Conservation (phyloP, 108 stramenopile species). For the Skeletonema tropicum region DNA sequence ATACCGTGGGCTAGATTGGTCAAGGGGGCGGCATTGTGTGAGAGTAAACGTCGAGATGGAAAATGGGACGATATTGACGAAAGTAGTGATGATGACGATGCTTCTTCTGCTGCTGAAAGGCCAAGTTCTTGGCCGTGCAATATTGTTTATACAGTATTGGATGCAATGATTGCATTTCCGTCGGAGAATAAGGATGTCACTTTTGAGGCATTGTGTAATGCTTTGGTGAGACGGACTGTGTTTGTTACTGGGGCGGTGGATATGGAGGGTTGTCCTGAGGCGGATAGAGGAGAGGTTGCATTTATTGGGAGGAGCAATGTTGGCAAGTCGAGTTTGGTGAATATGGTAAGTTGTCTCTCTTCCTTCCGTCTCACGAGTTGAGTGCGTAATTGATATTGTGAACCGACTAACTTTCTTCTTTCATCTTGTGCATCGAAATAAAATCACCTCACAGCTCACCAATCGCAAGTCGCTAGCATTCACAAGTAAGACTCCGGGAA, state of each 20-base stretch:
- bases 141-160: conserved; percentile 76
- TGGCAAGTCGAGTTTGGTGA: conserved; percentile 92
- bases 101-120: conserved; percentile 34
- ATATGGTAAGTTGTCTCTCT: conserved; percentile 63
- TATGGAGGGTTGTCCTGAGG: conserved; percentile 82
- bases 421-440: neutral
- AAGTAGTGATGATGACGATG: conserved; percentile 31
- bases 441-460: conserved; percentile 48
- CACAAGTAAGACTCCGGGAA: conserved; percentile 93
- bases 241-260: conserved; percentile 91
- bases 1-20: conserved; percentile 84
- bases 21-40: conserved; percentile 79
- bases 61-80: conserved; percentile 28
- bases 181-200: conserved; percentile 81
- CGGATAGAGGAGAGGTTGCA: conserved; percentile 86
- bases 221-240: conserved; percentile 75
- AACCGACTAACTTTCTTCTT: neutral
- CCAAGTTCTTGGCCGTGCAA: conserved; percentile 43
- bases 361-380: neutral
- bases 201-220: conserved; percentile 87
- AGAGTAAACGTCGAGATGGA: conserved; percentile 67
- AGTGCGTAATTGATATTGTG: neutral
- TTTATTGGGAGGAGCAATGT: conserved; percentile 95
- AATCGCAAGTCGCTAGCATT: conserved; percentile 93
- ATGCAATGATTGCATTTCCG: conserved; percentile 84